Evolutionary conservation across 805 yeast genomes (phyloP), one percentile per base, ranked within the genome.

Genomic region (Hanseniaspora guilliermondii): DNA sequence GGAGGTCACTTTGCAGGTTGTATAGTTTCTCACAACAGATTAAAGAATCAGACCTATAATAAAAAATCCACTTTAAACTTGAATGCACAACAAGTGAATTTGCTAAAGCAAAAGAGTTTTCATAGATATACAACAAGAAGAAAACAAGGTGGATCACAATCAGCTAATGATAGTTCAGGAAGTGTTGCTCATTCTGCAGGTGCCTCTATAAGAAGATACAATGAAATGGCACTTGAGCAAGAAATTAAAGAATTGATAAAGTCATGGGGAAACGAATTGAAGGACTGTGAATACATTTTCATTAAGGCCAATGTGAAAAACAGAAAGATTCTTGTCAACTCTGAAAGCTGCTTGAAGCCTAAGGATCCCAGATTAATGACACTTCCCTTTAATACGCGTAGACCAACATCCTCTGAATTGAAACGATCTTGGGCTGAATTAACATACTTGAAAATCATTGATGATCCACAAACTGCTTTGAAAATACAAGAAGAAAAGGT

Each of bases 1-100:
- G 97, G 97, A 44, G 98, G 98, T 41, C 97, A 93, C 69, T 93
- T 93, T 72, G 96, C 97, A 0, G 98, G 93, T 19, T 96, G 96
- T 0, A 84, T 93, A 42, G 74, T 93, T 8, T 79, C 87, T 1
- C 97, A 89, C 62, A 73, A 73, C 48, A 82, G 78, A 24, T 70
- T 72, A 49, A 72, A 71, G 39, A 73, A 76, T 1, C 76, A 76
- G 59, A 87, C 87, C 2, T 79, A 79, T 58, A 70, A 73, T 6
- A 76, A 73, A 21, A 69, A 72, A 57, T 71, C 73, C 40, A 70
- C 73, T 35, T 77, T 71, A 53, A 73, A 76, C 14, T 64, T 76
- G n/a, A 71, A 75, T 44, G 79, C 77, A 53, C 87, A 81, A 65
- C 76, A 78, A 17, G 94, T 83, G 19, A 76, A 74, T 49, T 66